These are phyloP conservation scores for Wickerhamomyces canadensis DNA, from an alignment of 805 yeast species.

Conservation along the genomic window DNA sequence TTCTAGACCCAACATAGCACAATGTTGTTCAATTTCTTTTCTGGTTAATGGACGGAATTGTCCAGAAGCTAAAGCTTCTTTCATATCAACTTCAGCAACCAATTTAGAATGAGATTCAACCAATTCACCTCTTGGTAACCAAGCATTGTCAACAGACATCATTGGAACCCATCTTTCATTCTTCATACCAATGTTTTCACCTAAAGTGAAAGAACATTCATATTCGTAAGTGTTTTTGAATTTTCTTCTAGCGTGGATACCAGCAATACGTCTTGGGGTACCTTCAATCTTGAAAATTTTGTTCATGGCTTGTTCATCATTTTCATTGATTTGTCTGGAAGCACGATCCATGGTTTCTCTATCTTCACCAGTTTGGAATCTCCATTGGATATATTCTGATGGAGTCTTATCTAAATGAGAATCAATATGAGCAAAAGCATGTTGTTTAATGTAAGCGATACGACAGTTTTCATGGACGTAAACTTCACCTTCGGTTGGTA, in stretches of 20 bases:
- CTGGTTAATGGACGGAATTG: conserved; percentile 99
- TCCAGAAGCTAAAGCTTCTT: conserved; percentile 99
- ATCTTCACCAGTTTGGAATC: conserved; percentile 99
- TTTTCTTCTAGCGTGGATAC: conserved; percentile 95
- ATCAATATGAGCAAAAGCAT: conserved; percentile 99
- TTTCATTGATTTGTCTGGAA: conserved; percentile 95
- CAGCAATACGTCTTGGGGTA: conserved; percentile 94
- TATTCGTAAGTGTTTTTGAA: conserved; percentile 99
- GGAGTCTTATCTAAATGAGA: conserved; percentile 99
- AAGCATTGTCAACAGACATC: conserved; percentile 99
- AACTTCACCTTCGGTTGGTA: conserved; percentile 98
- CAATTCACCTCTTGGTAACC: conserved; percentile 99
- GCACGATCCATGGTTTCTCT: conserved; percentile 99
- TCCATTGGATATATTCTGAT: conserved; percentile 99
- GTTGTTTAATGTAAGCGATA: conserved; percentile 99
- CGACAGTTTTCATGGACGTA: conserved; percentile 99
- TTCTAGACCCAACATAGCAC: conserved; percentile 97
- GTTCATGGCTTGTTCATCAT: conserved; percentile 98
- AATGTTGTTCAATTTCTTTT: conserved; percentile 99
- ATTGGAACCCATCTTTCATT: conserved; percentile 99
- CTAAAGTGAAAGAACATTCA: conserved; percentile 95
- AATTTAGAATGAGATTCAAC: conserved; percentile 96
- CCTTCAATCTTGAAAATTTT: conserved; percentile 99
- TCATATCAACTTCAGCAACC: conserved; percentile 99
- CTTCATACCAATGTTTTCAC: conserved; percentile 99